phyloP scores from a whole-genome alignment of 257 asterid species.

The Ilex asprella region DNA sequence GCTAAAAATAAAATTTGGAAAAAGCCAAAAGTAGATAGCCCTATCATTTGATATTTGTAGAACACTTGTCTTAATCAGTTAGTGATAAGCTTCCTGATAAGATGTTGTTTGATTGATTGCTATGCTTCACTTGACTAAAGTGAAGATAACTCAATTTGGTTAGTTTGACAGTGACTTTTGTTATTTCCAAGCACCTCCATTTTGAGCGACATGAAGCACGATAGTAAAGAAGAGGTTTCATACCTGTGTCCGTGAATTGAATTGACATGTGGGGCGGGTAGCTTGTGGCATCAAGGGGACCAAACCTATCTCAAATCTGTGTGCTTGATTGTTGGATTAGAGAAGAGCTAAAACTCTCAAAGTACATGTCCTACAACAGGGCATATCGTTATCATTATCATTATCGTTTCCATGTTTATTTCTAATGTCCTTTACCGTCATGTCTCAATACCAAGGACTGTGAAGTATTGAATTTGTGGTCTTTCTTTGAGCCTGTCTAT shows the following conservation, averaged over 20 bases:
- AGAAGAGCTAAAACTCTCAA: conserved; percentile 6
- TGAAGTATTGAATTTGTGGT: conserved; percentile 20
- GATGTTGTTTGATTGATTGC: no score
- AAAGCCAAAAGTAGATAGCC: no score
- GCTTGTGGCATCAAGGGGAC: conserved; percentile 18
- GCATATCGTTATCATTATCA: neutral
- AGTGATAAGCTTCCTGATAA: no score
- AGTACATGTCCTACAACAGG: conserved; percentile 8
- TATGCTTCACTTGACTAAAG: no score
- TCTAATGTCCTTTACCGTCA: neutral
- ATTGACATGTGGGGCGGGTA: conserved; percentile 15
- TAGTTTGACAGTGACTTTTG: no score
- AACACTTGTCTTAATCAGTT: no score
- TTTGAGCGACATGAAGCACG: no score
- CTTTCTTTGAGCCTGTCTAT: neutral
- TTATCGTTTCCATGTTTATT: conserved; percentile 8
- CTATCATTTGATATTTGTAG: no score
- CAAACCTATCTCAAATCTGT: conserved; percentile 18
- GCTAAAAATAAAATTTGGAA: no score
- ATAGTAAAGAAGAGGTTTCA: no score
- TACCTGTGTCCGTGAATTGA: neutral
- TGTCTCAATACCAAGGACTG: conserved; percentile 1
- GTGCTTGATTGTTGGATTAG: conserved; percentile 13
- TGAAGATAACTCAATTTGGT: no score
- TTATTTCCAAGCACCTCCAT: no score